Conservation (phyloP, 1,139 yeast genomes). For the Debaryomyces subglobosus region DNA sequence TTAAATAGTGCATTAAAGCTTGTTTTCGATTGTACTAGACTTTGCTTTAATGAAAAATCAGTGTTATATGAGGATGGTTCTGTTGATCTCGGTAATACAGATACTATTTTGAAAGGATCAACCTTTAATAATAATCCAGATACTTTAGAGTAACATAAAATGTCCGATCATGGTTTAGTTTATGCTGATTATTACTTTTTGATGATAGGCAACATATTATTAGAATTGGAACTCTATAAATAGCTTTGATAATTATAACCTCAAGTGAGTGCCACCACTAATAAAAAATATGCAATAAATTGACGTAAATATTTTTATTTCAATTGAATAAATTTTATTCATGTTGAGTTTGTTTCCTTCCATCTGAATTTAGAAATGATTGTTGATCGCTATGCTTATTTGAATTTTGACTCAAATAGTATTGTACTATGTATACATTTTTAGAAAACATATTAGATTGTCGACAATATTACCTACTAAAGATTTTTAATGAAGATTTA, state of each 20-base stretch:
- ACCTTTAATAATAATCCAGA: background rate
- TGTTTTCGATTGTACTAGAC: background rate
- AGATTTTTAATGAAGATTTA: too few relatives aligned
- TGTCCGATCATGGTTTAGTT: slow-evolving; percentile 25
- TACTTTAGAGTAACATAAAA: background rate
- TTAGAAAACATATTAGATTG: too few relatives aligned
- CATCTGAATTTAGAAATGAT: too few relatives aligned
- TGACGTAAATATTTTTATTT: too few relatives aligned
- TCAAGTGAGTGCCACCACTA: too few relatives aligned
- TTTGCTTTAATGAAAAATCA: background rate
- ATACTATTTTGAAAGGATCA: background rate
- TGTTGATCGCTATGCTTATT: too few relatives aligned
- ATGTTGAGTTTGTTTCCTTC: too few relatives aligned
- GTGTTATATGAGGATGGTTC: background rate
- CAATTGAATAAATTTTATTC: too few relatives aligned
- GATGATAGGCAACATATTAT: slow-evolving; percentile 23
- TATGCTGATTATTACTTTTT: slow-evolving; percentile 30
- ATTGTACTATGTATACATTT: too few relatives aligned
- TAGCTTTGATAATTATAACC: background rate
- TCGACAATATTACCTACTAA: too few relatives aligned
- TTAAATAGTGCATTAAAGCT: background rate
- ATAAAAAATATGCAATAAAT: too few relatives aligned
- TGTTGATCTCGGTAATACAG: background rate
- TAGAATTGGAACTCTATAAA: slow-evolving; percentile 13
- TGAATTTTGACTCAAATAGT: too few relatives aligned